Conservation (phyloP, 2,329 filamentous ascomycete genomes). For the Neofusicoccum ribis region DNA sequence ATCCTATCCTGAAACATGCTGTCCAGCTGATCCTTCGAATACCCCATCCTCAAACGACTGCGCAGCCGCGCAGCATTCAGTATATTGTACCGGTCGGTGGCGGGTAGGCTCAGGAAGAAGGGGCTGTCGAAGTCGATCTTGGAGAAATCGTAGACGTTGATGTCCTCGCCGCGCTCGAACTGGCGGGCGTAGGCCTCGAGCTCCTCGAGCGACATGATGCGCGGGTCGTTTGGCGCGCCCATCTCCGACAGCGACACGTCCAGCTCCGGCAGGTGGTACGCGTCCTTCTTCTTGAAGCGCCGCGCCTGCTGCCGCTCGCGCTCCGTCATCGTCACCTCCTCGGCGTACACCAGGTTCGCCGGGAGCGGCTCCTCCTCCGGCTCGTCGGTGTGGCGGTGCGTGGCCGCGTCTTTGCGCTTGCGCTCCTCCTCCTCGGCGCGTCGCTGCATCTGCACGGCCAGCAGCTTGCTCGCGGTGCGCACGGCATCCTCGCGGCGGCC, state of each 20-base stretch:
- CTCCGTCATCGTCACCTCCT: conserved; percentile 80
- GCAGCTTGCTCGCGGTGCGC: conserved; percentile 83
- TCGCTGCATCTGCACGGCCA: conserved; percentile 93
- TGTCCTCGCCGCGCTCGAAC: conserved; percentile 88
- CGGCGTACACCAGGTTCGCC: conserved; percentile 79
- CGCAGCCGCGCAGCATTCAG: conserved; percentile 88
- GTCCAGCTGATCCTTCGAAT: conserved; percentile 94
- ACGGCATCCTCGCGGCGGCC: conserved; percentile 90
- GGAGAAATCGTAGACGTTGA: conserved; percentile 86
- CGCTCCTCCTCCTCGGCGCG: conserved; percentile 81
- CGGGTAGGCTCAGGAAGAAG: conserved; percentile 89
- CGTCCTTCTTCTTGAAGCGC: conserved; percentile 86
- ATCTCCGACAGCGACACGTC: conserved; percentile 76
- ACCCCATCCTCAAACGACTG: conserved; percentile 88
- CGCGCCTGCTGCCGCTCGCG: conserved; percentile 73
- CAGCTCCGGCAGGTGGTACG: conserved; percentile 90
- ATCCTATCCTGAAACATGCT: conserved; percentile 97
- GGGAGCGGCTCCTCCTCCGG: conserved; percentile 68
- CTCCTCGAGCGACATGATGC: conserved; percentile 95
- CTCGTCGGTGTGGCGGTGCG: conserved; percentile 35
- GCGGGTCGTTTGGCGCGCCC: conserved; percentile 86
- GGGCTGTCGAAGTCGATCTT: conserved; percentile 98
- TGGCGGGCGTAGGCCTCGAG: conserved; percentile 91
- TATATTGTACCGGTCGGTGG: conserved; percentile 94
- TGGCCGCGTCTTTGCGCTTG: conserved; percentile 52